Evolutionary conservation across 345 rosid species (phyloP).

Genomic region (Arabidopsis thaliana): TAIR10.1 NC_003070.9:27102001-27102500

Average conservation of each 20-base stretch:
- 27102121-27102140: constrained; percentile 20
- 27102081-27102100: constrained; percentile 50
- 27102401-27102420: too few species aligned
- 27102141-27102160: neutral
- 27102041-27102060: constrained; percentile 91
- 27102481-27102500: too few species aligned
- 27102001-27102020: constrained; percentile 64
- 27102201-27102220: neutral
- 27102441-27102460: too few species aligned
- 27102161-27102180: neutral
- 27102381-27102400: too few species aligned
- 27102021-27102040: constrained; percentile 78
- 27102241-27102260: neutral
- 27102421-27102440: too few species aligned
- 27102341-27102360: too few species aligned
- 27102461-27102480: too few species aligned
- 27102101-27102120: neutral
- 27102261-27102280: too few species aligned
- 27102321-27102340: too few species aligned
- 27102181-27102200: neutral
- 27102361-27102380: too few species aligned
- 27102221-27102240: neutral
- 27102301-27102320: too few species aligned
- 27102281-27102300: too few species aligned
- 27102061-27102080: constrained; percentile 73